Evolutionary conservation across 1,139 yeast species (phyloP).

Genomic region (Candida sp.): DNA sequence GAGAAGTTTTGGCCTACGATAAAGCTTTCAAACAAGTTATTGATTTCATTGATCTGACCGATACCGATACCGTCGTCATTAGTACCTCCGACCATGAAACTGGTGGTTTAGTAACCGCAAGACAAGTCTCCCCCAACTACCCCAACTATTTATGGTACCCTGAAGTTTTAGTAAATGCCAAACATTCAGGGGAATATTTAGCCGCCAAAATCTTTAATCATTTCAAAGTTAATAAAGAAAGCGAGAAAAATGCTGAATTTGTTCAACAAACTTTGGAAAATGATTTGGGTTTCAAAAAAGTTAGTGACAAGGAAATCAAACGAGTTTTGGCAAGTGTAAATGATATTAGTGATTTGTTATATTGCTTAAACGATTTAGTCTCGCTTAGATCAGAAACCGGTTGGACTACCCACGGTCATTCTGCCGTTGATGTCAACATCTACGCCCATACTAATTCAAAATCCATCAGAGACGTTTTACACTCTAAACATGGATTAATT

Average conservation of each 20-base stretch:
- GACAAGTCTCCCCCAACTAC: slow-evolving; percentile 53
- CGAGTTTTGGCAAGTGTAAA: slow-evolving; percentile 19
- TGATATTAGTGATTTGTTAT: slow-evolving; percentile 18
- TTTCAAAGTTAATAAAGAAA: slow-evolving; percentile 20
- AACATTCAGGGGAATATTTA: slow-evolving; percentile 71
- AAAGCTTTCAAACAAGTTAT: slow-evolving; percentile 68
- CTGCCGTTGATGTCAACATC: slow-evolving; percentile 86
- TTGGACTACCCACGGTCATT: slow-evolving; percentile 90
- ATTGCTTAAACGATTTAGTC: slow-evolving; percentile 51
- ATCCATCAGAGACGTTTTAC: slow-evolving; percentile 32
- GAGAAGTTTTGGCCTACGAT: slow-evolving; percentile 59
- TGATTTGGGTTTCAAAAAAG: slow-evolving; percentile 60
- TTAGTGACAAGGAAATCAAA: slow-evolving; percentile 46
- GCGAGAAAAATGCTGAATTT: slow-evolving; percentile 33
- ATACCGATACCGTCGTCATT: slow-evolving; percentile 69
- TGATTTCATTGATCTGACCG: slow-evolving; percentile 60
- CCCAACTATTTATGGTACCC: slow-evolving; percentile 75
- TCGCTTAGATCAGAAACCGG: slow-evolving; percentile 76
- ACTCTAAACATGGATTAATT: slow-evolving; percentile 36
- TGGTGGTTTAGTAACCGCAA: slow-evolving; percentile 75
- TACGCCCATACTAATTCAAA: slow-evolving; percentile 67
- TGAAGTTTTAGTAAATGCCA: slow-evolving; percentile 61
- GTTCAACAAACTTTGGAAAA: slow-evolving; percentile 46
- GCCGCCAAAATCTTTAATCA: slow-evolving; percentile 24
- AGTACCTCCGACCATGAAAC: slow-evolving; percentile 92